Evolutionary conservation across 352 stramenopile genomes (phyloP), one percentile per base, ranked within the genome.

Genomic region (Pythium volutum): DNA sequence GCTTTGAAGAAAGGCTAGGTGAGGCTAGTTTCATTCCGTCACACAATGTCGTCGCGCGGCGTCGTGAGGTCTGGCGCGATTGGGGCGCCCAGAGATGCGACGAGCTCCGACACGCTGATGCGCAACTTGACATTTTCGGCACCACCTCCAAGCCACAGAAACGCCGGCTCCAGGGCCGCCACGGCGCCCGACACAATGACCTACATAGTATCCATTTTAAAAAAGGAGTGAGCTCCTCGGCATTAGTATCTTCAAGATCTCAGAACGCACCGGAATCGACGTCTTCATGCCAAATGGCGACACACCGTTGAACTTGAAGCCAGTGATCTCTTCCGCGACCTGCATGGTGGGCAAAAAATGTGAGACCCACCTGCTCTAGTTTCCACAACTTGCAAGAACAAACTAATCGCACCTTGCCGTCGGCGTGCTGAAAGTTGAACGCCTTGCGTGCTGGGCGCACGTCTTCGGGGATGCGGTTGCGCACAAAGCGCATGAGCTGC

Each of bases 391-490:
- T n/a, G n/a, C n/a, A n/a, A 25, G 22, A 39, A 33, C 41, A 33
- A 29, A 58, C 36, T 39, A 38, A 8, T 2, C 36, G 18, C 18
- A 88, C 81, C 59, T 87, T 67, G 61, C 69, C 75, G 14, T 81
- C 67, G 6, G 87, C 87, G 60, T 95, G 85, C 64, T 95, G 87
- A 60, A 96, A 96, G 67, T 94, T 95, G 54, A 95, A 93, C 47
- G 83, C 76, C 64, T 94, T 96, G 52, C 84, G 82, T 8, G 75
- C 70, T 18, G 82, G 79, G 39, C 83, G 78, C 8, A 77, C 64
- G 18, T 43, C 53, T 46, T 89, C 77, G 0, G 76, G 74, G 52
- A 91, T 83, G 29, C 69, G 70, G 26, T 71, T 74, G 52, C 85
- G 81, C 55, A 94, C 81, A 47, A 93, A 93, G 43, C 85, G 83